These are phyloP conservation scores for Phytopythium litorale DNA, from an alignment of 352 stramenopile species.

Conservation along the genomic window DNA sequence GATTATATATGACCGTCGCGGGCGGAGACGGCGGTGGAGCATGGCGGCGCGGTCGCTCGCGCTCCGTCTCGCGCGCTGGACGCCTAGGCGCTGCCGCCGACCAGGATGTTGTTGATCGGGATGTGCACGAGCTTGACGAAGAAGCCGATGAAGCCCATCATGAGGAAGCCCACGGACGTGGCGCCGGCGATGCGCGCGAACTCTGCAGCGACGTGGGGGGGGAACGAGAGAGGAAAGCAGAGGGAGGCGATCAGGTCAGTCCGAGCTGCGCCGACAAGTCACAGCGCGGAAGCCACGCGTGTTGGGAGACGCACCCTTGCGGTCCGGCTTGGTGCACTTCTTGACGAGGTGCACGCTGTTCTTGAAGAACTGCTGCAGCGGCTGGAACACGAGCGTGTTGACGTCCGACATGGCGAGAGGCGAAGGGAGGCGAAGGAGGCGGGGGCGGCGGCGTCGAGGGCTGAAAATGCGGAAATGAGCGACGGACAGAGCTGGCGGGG, in stretches of 20 bases:
- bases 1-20: background rate
- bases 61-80: background rate
- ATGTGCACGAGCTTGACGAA: constrained; percentile 99
- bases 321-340: constrained; percentile 99
- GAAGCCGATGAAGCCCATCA: constrained; percentile 99
- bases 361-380: constrained; percentile 96
- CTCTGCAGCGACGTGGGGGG: constrained; percentile 68
- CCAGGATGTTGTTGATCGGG: constrained; percentile 99
- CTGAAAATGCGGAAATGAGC: constrained; percentile 9
- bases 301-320: constrained; percentile 83
- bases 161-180: constrained; percentile 96
- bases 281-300: too few relatives aligned
- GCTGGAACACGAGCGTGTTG: constrained; percentile 93
- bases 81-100: constrained; percentile 84
- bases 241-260: constrained; percentile 8
- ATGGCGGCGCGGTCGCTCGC: background rate
- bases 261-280: too few relatives aligned
- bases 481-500: background rate
- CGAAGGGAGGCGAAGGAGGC: background rate
- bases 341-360: constrained; percentile 97
- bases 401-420: constrained; percentile 74
- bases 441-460: background rate
- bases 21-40: background rate
- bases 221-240: background rate
- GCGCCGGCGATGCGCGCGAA: constrained; percentile 94